A percentile compares a stretch with the other conserved stretches of the same genome.
phyloP scores from a whole-genome alignment of 169 alveolate species.

The Cryptosporidium tyzzeri region DNA sequence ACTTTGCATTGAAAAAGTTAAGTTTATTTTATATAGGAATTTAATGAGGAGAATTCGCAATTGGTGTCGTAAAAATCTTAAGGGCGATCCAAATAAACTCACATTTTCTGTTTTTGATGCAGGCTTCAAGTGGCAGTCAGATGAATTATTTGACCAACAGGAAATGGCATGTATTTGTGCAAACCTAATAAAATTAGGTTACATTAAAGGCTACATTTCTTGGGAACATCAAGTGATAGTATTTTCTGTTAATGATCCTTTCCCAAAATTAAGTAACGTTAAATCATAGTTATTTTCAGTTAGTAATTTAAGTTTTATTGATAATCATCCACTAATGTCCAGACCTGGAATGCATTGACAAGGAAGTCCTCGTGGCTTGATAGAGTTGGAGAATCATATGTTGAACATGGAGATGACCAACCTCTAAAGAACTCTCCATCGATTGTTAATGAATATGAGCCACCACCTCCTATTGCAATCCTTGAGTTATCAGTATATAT shows the following conservation, averaged over 20 bases:
- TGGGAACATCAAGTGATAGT: constrained; percentile 87
- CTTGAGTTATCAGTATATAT: constrained; percentile 81
- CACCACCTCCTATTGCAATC: constrained; percentile 86
- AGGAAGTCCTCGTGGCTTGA: constrained; percentile 64
- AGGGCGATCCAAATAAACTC: constrained; percentile 59
- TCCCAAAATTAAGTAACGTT: constrained; percentile 77
- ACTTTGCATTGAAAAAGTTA: constrained; percentile 85
- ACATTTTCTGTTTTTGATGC: constrained; percentile 65
- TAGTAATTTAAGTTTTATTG: constrained; percentile 1
- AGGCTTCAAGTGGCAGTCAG: constrained; percentile 76
- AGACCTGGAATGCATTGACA: constrained; percentile 64
- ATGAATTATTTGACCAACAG: constrained; percentile 74
- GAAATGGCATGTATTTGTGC: constrained; percentile 89
- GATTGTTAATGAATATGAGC: constrained; percentile 81
- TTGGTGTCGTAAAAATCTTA: constrained; percentile 46
- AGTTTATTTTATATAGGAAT: constrained; percentile 85
- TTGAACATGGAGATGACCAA: constrained; percentile 80
- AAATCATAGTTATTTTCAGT: constrained; percentile 11
- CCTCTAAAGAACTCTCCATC: constrained; percentile 83
- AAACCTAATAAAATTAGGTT: constrained; percentile 84
- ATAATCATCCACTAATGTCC: constrained; percentile 73
- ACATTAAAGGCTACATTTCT: constrained; percentile 87
- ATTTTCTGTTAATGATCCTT: constrained; percentile 85
- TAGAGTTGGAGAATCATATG: constrained; percentile 77
- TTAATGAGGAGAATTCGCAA: constrained; percentile 81